Percentiles rank a stretch among this genome's conserved stretches.
phyloP scores from a whole-genome alignment of 805 yeast genomes.

The Yarrowia keelungensis region DNA sequence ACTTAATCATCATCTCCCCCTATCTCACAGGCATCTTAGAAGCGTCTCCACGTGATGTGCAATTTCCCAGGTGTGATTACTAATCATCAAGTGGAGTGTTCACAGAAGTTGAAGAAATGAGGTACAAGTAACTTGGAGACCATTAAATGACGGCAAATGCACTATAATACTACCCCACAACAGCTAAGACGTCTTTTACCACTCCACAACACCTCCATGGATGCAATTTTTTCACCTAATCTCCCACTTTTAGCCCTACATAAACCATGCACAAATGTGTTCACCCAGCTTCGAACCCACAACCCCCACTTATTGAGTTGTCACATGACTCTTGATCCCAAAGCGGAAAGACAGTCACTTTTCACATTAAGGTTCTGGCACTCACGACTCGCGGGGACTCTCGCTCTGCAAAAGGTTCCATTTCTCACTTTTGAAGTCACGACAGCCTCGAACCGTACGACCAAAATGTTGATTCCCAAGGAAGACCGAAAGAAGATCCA shows the following conservation, averaged over 20 bases:
- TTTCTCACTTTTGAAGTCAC: constrained; percentile 40
- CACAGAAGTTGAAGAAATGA: too few species aligned
- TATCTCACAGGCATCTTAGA: too few species aligned
- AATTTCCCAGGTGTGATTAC: too few species aligned
- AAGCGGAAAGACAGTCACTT: constrained; percentile 37
- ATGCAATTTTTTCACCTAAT: not conserved
- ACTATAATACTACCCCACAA: too few species aligned
- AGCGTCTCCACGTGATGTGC: too few species aligned
- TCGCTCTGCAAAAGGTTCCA: constrained; percentile 33
- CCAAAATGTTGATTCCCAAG: constrained; percentile 97
- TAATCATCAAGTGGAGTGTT: too few species aligned
- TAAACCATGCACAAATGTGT: not conserved
- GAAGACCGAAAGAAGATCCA: constrained; percentile 99
- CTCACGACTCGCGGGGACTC: constrained; percentile 35
- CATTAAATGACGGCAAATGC: too few species aligned
- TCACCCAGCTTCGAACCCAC: not conserved
- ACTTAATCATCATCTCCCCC: too few species aligned
- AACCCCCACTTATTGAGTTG: not conserved
- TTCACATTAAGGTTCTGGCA: constrained; percentile 37
- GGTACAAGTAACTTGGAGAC: too few species aligned
- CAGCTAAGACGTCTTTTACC: too few species aligned
- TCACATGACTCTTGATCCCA: constrained; percentile 38
- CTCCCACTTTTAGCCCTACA: not conserved
- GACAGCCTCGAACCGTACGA: constrained; percentile 27
- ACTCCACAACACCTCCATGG: too few species aligned